phyloP scores from a whole-genome alignment of 192 early-diverging fungal species.

The Umbelopsis ramanniana region DNA sequence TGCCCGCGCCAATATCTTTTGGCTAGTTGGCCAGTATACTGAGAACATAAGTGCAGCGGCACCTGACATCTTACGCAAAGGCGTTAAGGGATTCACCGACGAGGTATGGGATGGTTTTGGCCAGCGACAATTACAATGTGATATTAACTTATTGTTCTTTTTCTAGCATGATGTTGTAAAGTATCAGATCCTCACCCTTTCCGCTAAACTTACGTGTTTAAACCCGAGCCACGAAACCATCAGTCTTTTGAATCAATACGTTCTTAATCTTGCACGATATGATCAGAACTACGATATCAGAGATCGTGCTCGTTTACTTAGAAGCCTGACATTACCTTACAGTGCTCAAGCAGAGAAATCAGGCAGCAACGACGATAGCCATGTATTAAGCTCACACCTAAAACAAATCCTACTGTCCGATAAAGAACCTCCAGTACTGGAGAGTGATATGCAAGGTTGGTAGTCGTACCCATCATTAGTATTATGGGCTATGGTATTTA shows the following conservation, averaged over 20 bases:
- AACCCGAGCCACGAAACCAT: slow-evolving; percentile 50
- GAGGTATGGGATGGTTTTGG: slow-evolving; percentile 43
- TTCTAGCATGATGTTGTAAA: slow-evolving; percentile 71
- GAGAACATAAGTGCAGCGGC: slow-evolving; percentile 64
- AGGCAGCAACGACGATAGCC: slow-evolving; percentile 21
- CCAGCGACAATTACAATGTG: too few relatives aligned
- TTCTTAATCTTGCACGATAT: slow-evolving; percentile 87
- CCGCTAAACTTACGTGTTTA: slow-evolving; percentile 66
- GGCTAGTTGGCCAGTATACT: slow-evolving; percentile 85
- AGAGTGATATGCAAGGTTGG: slow-evolving; percentile 54
- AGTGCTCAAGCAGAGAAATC: background rate
- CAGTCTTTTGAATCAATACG: slow-evolving; percentile 65
- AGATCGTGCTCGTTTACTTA: slow-evolving; percentile 83
- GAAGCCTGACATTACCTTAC: slow-evolving; percentile 38
- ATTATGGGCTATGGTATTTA: background rate
- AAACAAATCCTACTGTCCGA: slow-evolving; percentile 64
- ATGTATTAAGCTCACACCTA: slow-evolving; percentile 53
- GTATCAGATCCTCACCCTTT: slow-evolving; percentile 82
- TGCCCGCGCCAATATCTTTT: slow-evolving; percentile 86
- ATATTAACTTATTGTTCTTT: background rate
- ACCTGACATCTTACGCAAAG: slow-evolving; percentile 82
- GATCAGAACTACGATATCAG: slow-evolving; percentile 90
- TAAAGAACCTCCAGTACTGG: slow-evolving; percentile 53
- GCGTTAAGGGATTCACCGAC: slow-evolving; percentile 61
- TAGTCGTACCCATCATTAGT: background rate